These are phyloP conservation scores for Calocybe gangraenosa DNA, from an alignment of 768 basidiomycete genomes.

Conservation along the genomic window DNA sequence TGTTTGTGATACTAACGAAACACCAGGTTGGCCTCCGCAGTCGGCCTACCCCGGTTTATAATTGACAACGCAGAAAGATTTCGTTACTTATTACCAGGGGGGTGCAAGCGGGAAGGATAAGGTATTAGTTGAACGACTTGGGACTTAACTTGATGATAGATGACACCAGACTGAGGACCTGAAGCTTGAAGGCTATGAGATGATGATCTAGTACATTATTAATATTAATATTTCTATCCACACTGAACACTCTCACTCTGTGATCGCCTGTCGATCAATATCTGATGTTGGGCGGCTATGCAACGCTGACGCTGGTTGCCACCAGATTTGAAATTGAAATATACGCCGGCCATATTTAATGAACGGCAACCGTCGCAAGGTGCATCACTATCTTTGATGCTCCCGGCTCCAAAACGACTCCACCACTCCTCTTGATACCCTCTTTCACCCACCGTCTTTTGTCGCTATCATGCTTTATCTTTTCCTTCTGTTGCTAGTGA, in stretches of 20 bases:
- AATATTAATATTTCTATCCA: too few species aligned
- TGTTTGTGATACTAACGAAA: background rate
- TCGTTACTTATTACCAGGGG: slow-evolving; percentile 52
- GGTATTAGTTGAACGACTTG: too few species aligned
- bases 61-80: slow-evolving; percentile 47
- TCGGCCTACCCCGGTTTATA: slow-evolving; percentile 49
- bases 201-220: too few species aligned
- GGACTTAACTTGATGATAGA: too few species aligned
- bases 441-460: slow-evolving; percentile 4
- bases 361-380: too few species aligned
- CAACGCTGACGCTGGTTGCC: too few species aligned
- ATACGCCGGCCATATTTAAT: too few species aligned
- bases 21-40: slow-evolving; percentile 37
- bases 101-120: slow-evolving; percentile 36
- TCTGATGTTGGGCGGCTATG: too few species aligned
- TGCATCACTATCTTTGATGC: slow-evolving; percentile 3
- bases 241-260: too few species aligned
- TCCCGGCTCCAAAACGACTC: background rate
- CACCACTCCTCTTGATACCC: background rate
- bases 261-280: background rate
- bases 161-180: too few species aligned
- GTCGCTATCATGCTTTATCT: slow-evolving; percentile 4
- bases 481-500: background rate
- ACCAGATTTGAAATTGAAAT: too few species aligned
- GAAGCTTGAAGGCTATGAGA: too few species aligned